A percentile compares a stretch with the other conserved stretches of the same genome.
Evolutionary conservation across 1,284 basidiomycete species (phyloP).

Genomic region (Cystobasidium pallidum): DNA sequence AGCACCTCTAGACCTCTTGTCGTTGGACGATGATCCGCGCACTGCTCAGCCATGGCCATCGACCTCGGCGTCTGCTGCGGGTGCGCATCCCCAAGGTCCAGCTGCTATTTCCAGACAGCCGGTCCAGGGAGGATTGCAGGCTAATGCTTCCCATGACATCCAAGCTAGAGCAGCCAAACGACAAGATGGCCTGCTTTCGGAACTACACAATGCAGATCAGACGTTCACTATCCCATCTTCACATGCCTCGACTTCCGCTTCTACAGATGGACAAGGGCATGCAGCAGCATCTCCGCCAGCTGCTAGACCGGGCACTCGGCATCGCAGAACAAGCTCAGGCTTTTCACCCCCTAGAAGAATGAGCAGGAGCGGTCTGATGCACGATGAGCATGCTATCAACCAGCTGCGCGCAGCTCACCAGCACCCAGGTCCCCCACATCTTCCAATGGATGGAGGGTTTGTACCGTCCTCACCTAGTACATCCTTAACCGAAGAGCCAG

Average conservation of each 20-base stretch:
- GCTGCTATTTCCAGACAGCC: not conserved
- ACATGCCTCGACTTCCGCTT: not conserved
- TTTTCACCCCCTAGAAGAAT: constrained; percentile 39
- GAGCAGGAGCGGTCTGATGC: constrained; percentile 37
- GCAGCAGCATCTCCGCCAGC: not conserved
- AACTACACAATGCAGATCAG: constrained; percentile 39
- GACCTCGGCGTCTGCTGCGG: not conserved
- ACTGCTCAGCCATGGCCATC: not conserved
- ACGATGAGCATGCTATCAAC: constrained; percentile 6
- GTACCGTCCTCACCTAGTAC: not conserved
- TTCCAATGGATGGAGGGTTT: not conserved
- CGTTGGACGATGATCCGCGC: constrained; percentile 4
- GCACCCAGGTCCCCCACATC: not conserved
- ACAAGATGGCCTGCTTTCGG: constrained; percentile 29
- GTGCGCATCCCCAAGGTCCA: not conserved
- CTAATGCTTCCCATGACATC: not conserved
- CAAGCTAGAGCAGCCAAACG: constrained; percentile 28
- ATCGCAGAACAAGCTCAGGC: constrained; percentile 13
- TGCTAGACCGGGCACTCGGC: constrained; percentile 4
- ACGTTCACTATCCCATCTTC: constrained; percentile 6
- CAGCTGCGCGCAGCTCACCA: not conserved
- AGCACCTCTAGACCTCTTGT: constrained; percentile 20
- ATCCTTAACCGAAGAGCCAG: constrained; percentile 11
- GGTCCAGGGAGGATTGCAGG: not conserved
- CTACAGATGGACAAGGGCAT: not conserved